Evolutionary conservation across 163 green algal species (phyloP).

Genomic region (Trebouxiophyceae sp.): DNA sequence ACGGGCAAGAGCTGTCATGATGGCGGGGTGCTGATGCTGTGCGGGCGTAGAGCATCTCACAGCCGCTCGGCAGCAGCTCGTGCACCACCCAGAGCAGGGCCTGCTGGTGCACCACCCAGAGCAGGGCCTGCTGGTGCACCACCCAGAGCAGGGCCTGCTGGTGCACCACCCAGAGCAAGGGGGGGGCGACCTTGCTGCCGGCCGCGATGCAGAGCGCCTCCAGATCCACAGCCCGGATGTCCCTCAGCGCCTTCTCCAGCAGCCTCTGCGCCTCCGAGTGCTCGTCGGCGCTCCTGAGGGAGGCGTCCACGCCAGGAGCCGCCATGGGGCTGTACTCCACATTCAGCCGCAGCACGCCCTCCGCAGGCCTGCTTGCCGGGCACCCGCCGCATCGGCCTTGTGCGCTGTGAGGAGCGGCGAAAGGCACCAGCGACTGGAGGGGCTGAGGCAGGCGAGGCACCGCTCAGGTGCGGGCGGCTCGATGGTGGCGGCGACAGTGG

Average conservation of each 20-base stretch:
- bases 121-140: too few relatives aligned
- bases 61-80: too few relatives aligned
- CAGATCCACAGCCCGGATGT: constrained; percentile 75
- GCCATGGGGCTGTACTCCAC: constrained; percentile 77
- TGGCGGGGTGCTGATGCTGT: too few relatives aligned
- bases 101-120: too few relatives aligned
- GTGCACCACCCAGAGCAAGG: too few relatives aligned
- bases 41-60: too few relatives aligned
- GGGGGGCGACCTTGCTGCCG: constrained; percentile 59
- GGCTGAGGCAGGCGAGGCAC: background rate
- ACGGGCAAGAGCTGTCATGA: too few relatives aligned
- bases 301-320: constrained; percentile 34
- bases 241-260: constrained; percentile 66
- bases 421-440: background rate
- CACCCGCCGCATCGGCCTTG: background rate
- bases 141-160: too few relatives aligned
- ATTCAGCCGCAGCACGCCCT: constrained; percentile 69
- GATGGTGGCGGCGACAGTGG: constrained; percentile 60
- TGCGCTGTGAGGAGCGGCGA: too few relatives aligned
- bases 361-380: constrained; percentile 33
- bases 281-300: background rate
- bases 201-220: constrained; percentile 85
- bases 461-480: constrained; percentile 63
- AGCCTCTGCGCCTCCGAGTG: constrained; percentile 60
- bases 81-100: too few relatives aligned